phyloP scores from a whole-genome alignment of 2,329 filamentous ascomycete species.

The Lachnellula occidentalis region DNA sequence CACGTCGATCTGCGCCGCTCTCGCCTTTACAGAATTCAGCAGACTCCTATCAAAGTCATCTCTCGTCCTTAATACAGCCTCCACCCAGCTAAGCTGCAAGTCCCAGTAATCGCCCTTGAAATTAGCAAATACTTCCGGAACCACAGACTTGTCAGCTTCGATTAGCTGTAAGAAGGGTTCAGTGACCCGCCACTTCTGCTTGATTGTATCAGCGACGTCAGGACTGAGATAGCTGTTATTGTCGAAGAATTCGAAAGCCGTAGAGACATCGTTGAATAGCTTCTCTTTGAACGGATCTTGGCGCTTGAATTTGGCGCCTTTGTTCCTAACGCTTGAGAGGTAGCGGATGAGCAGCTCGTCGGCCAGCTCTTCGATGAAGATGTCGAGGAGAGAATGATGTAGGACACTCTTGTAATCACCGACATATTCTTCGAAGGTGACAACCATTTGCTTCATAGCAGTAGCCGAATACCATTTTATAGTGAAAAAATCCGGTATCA shows the following conservation, averaged over 20 bases:
- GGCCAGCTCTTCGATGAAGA: slow-evolving; percentile 87
- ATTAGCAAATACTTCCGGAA: slow-evolving; percentile 72
- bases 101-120: slow-evolving; percentile 93
- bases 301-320: slow-evolving; percentile 80
- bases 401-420: slow-evolving; percentile 78
- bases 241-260: slow-evolving; percentile 85
- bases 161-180: slow-evolving; percentile 77
- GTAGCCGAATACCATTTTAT: slow-evolving; percentile 80
- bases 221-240: slow-evolving; percentile 53
- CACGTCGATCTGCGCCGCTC: slow-evolving; percentile 79
- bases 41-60: slow-evolving; percentile 93
- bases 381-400: slow-evolving; percentile 81
- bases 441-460: slow-evolving; percentile 88
- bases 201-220: slow-evolving; percentile 68
- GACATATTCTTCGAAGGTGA: slow-evolving; percentile 93
- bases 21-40: slow-evolving; percentile 80
- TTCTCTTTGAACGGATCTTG: slow-evolving; percentile 86
- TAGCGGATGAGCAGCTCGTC: slow-evolving; percentile 88
- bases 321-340: slow-evolving; percentile 79
- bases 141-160: slow-evolving; percentile 64
- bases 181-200: slow-evolving; percentile 87
- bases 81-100: slow-evolving; percentile 90
- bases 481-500: slow-evolving; percentile 88
- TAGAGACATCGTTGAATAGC: slow-evolving; percentile 86
- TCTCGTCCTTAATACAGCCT: slow-evolving; percentile 76